Evolutionary conservation across 768 basidiomycete species (phyloP), one percentile per base, ranked within the genome.

Genomic region (Phaeotremella fagi): DNA sequence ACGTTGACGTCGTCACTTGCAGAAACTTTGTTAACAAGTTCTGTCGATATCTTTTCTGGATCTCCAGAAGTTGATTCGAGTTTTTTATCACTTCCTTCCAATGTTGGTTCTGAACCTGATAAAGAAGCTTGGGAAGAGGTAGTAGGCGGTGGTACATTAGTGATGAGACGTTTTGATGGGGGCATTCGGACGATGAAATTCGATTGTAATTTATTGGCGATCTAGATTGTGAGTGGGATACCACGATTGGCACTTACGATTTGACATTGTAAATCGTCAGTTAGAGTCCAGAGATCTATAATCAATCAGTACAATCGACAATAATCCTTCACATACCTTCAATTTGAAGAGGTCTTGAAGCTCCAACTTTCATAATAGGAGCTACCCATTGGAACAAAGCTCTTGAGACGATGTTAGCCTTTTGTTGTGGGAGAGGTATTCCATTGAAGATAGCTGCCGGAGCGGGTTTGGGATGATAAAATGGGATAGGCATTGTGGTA

Each of bases 311-410:
- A 41, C 22, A n/a, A 41, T 41, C 38, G 7, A 9, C 18, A 41
- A 12, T 41, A 18, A 41, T 9, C 22, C 38, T 22, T 41, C 22
- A 22, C 38, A 14, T 22, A 41, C 38, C 60, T 23, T 61, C 60
- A 15, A 45, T 26, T 37, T 68, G 53, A 6, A 68, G 28, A 2
- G 66, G 60, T n/a, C 66, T 26, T 3, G 66, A 65, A 27, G 58
- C 58, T 0, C 63, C 66, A 1, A 63, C 60, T 45, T 61, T 60
- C 7, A 68, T 44, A 26, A 68, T 56, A 1, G 63, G 63, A 9
- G 61, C 53, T n/a, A 68, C 52, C 66, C 66, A 68, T 7, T 58
- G 54, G 35, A 61, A 65, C 45, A 61, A 42, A 18, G 57, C 33
- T 25, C 35, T 52, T 4, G 66, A 68, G 16, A 68, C 25, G 12